These are phyloP conservation scores for Termitomyces sp. DNA, from an alignment of 768 basidiomycete species.

Conservation along the genomic window DNA sequence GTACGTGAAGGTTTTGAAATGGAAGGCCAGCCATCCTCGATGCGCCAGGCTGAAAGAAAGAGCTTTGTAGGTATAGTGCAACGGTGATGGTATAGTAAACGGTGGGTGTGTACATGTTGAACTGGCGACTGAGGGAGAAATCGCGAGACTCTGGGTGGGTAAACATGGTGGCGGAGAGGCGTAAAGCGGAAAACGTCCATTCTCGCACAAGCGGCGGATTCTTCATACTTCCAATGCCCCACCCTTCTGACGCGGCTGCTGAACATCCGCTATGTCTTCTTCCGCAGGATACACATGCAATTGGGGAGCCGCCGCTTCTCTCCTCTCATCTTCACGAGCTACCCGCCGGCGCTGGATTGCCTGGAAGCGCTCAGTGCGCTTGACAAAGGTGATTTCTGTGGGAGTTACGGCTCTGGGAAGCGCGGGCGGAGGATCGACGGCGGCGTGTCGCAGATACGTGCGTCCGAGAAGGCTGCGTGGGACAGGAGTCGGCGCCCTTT, in stretches of 20 bases:
- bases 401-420: neutral
- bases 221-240: neutral
- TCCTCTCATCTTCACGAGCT: neutral
- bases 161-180: neutral
- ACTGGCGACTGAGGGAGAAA: neutral
- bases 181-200: neutral
- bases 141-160: neutral
- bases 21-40: neutral
- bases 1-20: neutral
- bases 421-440: neutral
- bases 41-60: neutral
- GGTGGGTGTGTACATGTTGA: neutral
- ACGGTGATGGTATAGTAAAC: neutral
- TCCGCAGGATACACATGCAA: neutral
- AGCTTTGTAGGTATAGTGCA: neutral
- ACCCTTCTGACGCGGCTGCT: neutral
- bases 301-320: neutral
- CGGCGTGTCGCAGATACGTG: conserved; percentile 12
- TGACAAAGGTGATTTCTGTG: neutral
- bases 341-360: conserved; percentile 2
- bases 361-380: conserved; percentile 7
- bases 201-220: neutral
- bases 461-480: conserved; percentile 19
- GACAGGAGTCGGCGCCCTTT: neutral
- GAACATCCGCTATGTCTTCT: neutral